Base-by-base conservation (phyloP, 2,329 filamentous ascomycete genomes). In the Xylariaceae sp. region DNA sequence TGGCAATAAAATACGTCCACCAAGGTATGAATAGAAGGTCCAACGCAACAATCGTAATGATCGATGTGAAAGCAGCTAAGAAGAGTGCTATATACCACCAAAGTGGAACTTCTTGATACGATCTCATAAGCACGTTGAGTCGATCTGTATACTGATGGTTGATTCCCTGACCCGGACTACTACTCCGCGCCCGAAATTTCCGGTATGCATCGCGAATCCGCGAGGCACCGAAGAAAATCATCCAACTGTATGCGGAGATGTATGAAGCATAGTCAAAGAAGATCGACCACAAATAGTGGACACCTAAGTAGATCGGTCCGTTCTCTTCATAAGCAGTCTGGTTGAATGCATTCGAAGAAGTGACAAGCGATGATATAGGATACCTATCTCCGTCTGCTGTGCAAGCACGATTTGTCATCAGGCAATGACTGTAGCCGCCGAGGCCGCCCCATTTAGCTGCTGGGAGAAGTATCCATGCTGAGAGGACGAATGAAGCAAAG, bases 241-340 rank as follows among this genome's bases (percentile, higher is more conserved):
- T 78, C 80, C 81, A 84, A 6, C 75, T 75, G 42, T 83, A 69
- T 0, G 79, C 78, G 1, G 80, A 82, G 1, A 77, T 72, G 49
- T 81, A 77, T 9, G 78, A 75, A 6, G 81, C 78, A 48, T 83
- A 83, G 59, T 80, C 78, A 61, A 82, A 83, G 65, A 82, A 82
- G 53, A 79, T 78, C 4, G 66, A 63, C 80, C 80, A 84, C 3
- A 81, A 69, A 39, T 76, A 72, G 52, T 83, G 81, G 0, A 78
- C 66, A 1, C 81, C 77, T 46, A 82, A 75, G 54, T 81, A 81
- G n/a, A 80, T 68, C 2, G 76, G 76, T 0, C 81, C 81, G 32
- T 77, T 68, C 49, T 75, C 63, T 9, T 67, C 67, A 50, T 75
- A 76, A 1, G 68, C 70, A 1, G 73, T 75, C 54, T 73, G 65